phyloP scores from a whole-genome alignment of 2,329 filamentous ascomycete genomes.

The Ophiocordyceps camponoti-leonardi region DNA sequence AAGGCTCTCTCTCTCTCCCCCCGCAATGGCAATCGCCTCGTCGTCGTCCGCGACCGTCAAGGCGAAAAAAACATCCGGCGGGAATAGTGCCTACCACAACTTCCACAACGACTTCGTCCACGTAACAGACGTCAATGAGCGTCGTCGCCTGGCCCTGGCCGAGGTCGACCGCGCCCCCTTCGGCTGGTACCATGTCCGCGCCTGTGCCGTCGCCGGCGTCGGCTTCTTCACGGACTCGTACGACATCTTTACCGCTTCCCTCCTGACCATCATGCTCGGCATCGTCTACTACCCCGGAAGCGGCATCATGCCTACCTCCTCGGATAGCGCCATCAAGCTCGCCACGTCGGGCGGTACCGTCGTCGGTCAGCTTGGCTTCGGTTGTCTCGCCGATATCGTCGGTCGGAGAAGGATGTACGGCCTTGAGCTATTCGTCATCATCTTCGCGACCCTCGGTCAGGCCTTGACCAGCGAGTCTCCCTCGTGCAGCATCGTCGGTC shows the following conservation, averaged over 20 bases:
- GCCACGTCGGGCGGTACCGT: slow-evolving; percentile 72
- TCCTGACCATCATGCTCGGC: slow-evolving; percentile 60
- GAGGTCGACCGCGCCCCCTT: slow-evolving; percentile 72
- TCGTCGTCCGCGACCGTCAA: slow-evolving; percentile 10
- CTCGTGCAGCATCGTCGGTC: slow-evolving; percentile 43
- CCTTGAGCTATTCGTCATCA: slow-evolving; percentile 63
- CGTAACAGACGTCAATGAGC: slow-evolving; percentile 57
- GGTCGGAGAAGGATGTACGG: slow-evolving; percentile 61
- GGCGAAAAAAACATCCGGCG: slow-evolving; percentile 33
- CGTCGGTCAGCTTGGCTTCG: slow-evolving; percentile 66
- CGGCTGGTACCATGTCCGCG: slow-evolving; percentile 70
- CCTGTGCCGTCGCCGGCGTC: slow-evolving; percentile 62
- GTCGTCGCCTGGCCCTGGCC: slow-evolving; percentile 59
- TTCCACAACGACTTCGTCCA: slow-evolving; percentile 56
- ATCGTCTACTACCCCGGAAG: slow-evolving; percentile 52
- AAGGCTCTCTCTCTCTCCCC: too few relatives aligned
- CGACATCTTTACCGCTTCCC: slow-evolving; percentile 62
- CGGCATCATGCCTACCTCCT: slow-evolving; percentile 44
- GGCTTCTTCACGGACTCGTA: slow-evolving; percentile 85
- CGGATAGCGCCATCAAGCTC: slow-evolving; percentile 73
- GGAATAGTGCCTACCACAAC: slow-evolving; percentile 58
- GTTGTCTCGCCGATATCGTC: slow-evolving; percentile 58
- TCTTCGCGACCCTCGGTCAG: slow-evolving; percentile 60
- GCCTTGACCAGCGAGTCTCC: slow-evolving; percentile 46
- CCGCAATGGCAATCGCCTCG: slow-evolving; percentile 2